Evolutionary conservation across 176 grass and related monocot genomes (phyloP).

Genomic region (sorghum (Sorghum bicolor)): Sorghum_bicolor_NCBIv3 NC_012872.2:6870501-6871000

Average conservation of each 20-base stretch:
- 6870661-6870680: constrained; percentile 49
- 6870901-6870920: constrained; percentile 48
- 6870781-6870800: constrained; percentile 57
- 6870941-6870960: constrained; percentile 58
- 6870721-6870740: constrained; percentile 48
- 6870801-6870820: constrained; percentile 62
- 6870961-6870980: constrained; percentile 65
- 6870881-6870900: constrained; percentile 63
- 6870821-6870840: constrained; percentile 92
- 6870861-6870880: constrained; percentile 62
- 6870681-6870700: constrained; percentile 71
- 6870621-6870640: constrained; percentile 76
- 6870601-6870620: constrained; percentile 50
- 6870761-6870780: constrained; percentile 71
- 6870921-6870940: neutral
- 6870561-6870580: constrained; percentile 12
- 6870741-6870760: constrained; percentile 48
- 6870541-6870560: constrained; percentile 50
- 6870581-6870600: constrained; percentile 15
- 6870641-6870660: constrained; percentile 61
- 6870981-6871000: constrained; percentile 55
- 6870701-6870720: constrained; percentile 63
- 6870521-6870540: constrained; percentile 36
- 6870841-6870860: constrained; percentile 39
- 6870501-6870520: constrained; percentile 21